Base-by-base conservation (phyloP, 2,329 filamentous ascomycete species). In the Pseudopithomyces maydicus region DNA sequence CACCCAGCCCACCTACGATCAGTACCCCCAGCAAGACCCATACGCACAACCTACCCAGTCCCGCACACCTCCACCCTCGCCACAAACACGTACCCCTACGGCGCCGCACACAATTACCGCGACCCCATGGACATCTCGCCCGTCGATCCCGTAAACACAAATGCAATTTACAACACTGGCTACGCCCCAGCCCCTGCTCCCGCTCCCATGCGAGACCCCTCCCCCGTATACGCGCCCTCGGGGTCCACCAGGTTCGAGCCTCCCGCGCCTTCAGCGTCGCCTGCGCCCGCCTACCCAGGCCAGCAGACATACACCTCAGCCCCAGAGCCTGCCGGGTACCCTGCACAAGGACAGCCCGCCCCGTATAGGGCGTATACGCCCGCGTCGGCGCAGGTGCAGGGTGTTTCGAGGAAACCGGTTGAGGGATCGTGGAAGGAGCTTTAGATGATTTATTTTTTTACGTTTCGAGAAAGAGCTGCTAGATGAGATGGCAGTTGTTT, bases 391-490 rank as follows among this genome's bases (percentile, higher is more conserved):
- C 59, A 57, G 48, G 47, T 51, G 20, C 54, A 48, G 42, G 55
- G 58, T 14, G 47, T 62, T 4, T 17, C 46, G 6, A 60, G 67
- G 36, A 66, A 61, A 22, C 55, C 67, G 12, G 52, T 61, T n/a
- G 58, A 67, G 41, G 61, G 64, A 14, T 63, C 60, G 3, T 69
- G 62, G 65, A 67, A 65, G 26, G 62, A 67, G 45, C 50, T 68
- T 10, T 46, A 51, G 36, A 26, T 3, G 42, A 26, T 6, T 17
- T 19, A 29, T 4, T 4, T 29, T 29, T 4, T 5, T 29, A 29
- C 8, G 5, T 29, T 29, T 29, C 26, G 4, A 5, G 26, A 29
- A 29, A 8, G 26, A 29, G 26, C 8, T 29, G 8, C 26, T 29
- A 8, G 26, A 29, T 5, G 4, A 8, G 4, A 8, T 29, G 26